These are phyloP conservation scores for Ceratobasidium papillatum DNA, from an alignment of 1,284 basidiomycete species.

Conservation along the genomic window DNA sequence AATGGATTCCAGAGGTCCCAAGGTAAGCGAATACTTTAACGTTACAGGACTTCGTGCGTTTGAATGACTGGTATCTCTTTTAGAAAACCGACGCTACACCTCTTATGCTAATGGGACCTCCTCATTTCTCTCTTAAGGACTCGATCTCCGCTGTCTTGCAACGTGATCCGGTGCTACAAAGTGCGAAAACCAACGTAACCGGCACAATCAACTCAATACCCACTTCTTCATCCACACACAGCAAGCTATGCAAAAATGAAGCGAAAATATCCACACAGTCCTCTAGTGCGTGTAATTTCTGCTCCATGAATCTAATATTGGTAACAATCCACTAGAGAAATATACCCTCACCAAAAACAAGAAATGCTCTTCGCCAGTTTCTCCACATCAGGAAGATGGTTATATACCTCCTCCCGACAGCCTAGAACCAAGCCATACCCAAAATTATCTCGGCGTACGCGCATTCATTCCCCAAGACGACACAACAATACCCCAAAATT, in stretches of 20 bases:
- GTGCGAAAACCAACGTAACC: not conserved
- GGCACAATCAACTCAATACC: not conserved
- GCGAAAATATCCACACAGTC: too few relatives aligned
- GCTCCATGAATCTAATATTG: too few relatives aligned
- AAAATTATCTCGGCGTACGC: not conserved
- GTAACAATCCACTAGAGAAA: too few relatives aligned
- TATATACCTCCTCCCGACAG: not conserved
- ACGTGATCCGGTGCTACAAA: not conserved
- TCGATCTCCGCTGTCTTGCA: constrained; percentile 26
- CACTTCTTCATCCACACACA: too few relatives aligned
- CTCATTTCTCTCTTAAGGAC: not conserved
- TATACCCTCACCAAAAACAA: too few relatives aligned
- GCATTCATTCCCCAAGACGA: constrained; percentile 15
- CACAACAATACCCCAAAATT: not conserved
- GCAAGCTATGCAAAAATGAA: too few relatives aligned
- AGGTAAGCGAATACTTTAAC: too few relatives aligned
- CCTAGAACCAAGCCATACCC: not conserved
- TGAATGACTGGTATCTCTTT: not conserved
- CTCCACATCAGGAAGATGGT: not conserved
- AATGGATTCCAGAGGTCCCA: too few relatives aligned
- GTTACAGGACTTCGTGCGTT: not conserved
- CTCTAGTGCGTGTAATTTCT: too few relatives aligned
- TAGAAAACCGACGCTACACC: not conserved
- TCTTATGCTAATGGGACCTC: not conserved
- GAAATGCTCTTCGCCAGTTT: too few relatives aligned